Percentiles rank a stretch among this genome's conserved stretches.
phyloP scores from a whole-genome alignment of 805 yeast genomes.

The Kodamaea nitidulidarum region DNA sequence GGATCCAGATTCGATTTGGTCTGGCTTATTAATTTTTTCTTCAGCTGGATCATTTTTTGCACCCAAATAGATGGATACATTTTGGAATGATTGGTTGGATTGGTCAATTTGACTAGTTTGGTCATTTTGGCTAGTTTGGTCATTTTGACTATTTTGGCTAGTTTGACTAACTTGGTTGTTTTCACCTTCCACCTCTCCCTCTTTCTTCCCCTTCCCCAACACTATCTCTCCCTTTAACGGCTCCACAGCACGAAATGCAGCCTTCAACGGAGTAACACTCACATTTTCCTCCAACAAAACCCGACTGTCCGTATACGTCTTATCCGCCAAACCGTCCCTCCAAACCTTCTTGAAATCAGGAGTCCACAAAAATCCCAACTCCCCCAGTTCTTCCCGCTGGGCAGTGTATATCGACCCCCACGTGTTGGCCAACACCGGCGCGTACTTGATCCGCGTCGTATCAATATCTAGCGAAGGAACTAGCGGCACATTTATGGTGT shows the following conservation, averaged over 20 bases:
- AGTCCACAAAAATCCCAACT: slow-evolving; percentile 65
- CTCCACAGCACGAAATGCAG: slow-evolving; percentile 57
- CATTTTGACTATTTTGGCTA: no score
- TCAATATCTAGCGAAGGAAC: slow-evolving; percentile 47
- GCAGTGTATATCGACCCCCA: slow-evolving; percentile 67
- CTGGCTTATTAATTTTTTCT: no score
- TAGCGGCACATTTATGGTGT: slow-evolving; percentile 82
- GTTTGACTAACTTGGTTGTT: neutral
- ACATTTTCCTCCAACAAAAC: slow-evolving; percentile 61
- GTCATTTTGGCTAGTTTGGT: no score
- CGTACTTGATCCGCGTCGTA: slow-evolving; percentile 59
- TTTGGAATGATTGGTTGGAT: no score
- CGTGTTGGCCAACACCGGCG: slow-evolving; percentile 75
- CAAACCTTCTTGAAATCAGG: slow-evolving; percentile 77
- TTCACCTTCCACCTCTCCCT: neutral
- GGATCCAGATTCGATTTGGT: no score
- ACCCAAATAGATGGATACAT: no score
- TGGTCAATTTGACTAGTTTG: no score
- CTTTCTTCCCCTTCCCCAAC: slow-evolving; percentile 22
- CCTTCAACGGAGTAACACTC: slow-evolving; percentile 55
- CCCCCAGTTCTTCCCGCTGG: slow-evolving; percentile 21
- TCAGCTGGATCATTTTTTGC: no score
- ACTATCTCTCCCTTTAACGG: slow-evolving; percentile 56
- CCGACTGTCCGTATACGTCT: slow-evolving; percentile 62
- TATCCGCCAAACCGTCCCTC: slow-evolving; percentile 39